Evolutionary conservation across 148 eudicot genomes (phyloP).

Genomic region (Vaccinium corymbosum): DNA sequence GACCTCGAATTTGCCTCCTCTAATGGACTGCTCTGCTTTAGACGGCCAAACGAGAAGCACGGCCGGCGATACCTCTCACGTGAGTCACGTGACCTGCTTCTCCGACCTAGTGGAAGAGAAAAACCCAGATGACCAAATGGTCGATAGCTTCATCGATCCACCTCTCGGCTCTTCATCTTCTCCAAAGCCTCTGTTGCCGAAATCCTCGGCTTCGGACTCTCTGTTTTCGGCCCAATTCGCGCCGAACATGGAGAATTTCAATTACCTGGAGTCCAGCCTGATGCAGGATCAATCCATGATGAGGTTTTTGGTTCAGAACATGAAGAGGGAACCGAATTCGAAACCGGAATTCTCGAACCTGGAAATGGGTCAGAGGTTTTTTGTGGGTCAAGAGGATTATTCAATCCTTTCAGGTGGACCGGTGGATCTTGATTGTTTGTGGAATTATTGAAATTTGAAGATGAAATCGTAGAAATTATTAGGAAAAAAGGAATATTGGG

Average conservation of each 20-base stretch:
- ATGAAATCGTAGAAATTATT: neutral
- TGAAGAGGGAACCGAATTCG: neutral
- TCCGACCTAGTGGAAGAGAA: slow-evolving; percentile 35
- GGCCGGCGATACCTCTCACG: neutral
- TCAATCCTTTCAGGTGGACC: slow-evolving; percentile 23
- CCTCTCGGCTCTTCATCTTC: slow-evolving; percentile 17
- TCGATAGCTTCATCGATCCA: slow-evolving; percentile 6
- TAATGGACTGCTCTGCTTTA: slow-evolving; percentile 43
- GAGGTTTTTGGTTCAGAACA: slow-evolving; percentile 31
- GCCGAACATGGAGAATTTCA: slow-evolving; percentile 18
- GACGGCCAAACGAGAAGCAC: slow-evolving; percentile 22
- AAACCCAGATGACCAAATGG: slow-evolving; percentile 1
- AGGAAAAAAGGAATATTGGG: neutral
- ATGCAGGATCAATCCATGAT: slow-evolving; percentile 43
- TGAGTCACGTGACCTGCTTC: slow-evolving; percentile 57
- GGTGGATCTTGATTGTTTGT: slow-evolving; percentile 45
- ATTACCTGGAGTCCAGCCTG: slow-evolving; percentile 25
- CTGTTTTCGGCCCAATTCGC: slow-evolving; percentile 15
- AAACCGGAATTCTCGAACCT: slow-evolving; percentile 18
- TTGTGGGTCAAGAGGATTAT: too few relatives aligned
- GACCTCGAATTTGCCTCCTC: slow-evolving; percentile 43
- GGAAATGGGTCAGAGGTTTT: slow-evolving; percentile 12
- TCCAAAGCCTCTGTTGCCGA: slow-evolving; percentile 10
- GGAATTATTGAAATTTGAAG: slow-evolving; percentile 37
- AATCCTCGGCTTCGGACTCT: slow-evolving; percentile 1